Percentiles rank a stretch among this genome's conserved stretches.
Evolutionary conservation across 345 rosid genomes (phyloP).

Genomic region (Gossypium mustelinum): DNA sequence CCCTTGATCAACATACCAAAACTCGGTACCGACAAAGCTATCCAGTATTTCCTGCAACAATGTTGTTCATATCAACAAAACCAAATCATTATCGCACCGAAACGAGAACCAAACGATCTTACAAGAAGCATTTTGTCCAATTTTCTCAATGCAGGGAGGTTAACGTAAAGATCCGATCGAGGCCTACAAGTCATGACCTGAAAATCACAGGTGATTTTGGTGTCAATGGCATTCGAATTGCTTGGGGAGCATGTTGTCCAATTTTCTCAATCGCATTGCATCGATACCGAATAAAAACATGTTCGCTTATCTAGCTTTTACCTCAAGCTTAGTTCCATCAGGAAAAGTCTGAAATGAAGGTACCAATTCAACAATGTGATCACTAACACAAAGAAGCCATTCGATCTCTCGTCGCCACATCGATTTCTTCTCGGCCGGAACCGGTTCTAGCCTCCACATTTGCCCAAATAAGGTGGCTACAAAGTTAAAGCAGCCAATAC

Average conservation of each 20-base stretch:
- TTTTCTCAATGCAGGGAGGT: conserved; percentile 89
- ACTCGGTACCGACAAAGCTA: conserved; percentile 69
- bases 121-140: conserved; percentile 97
- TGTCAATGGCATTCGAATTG: neutral
- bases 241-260: neutral
- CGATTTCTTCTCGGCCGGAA: conserved; percentile 71
- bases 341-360: conserved; percentile 97
- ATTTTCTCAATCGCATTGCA: neutral
- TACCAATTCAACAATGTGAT: conserved; percentile 89
- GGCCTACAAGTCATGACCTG: conserved; percentile 99
- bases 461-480: conserved; percentile 94
- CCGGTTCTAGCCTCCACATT: conserved; percentile 92
- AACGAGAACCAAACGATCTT: conserved; percentile 24
- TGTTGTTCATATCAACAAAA: conserved; percentile 12
- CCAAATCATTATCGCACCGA: neutral
- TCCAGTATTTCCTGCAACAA: conserved; percentile 74
- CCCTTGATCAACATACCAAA: conserved; percentile 97
- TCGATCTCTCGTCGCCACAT: conserved; percentile 99
- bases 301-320: conserved; percentile 17
- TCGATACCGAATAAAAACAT: neutral
- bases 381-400: conserved; percentile 90
- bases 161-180: conserved; percentile 77
- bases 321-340: conserved; percentile 96
- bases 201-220: conserved; percentile 2
- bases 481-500: neutral